These are phyloP conservation scores for Sonneratia alba DNA, from an alignment of 345 rosid genomes.

Conservation along the genomic window DNA sequence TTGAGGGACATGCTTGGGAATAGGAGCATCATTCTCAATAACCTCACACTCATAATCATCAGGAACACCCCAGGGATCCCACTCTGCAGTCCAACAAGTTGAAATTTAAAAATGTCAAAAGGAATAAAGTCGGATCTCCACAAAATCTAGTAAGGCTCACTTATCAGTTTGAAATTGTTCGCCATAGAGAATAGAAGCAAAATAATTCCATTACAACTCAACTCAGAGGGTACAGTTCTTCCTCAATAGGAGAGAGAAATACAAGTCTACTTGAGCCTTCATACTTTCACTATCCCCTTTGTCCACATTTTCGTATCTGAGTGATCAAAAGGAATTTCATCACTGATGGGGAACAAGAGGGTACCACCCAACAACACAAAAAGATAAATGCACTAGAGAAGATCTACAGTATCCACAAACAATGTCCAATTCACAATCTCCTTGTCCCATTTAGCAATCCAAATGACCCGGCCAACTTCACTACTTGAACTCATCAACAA, in stretches of 20 bases:
- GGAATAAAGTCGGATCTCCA: not conserved
- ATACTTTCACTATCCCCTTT: not conserved
- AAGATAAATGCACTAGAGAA: not conserved
- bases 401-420: not conserved
- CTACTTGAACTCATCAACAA: not conserved
- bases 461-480: not conserved
- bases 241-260: not conserved
- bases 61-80: constrained; percentile 98
- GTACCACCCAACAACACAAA: not conserved
- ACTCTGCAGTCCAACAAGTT: constrained; percentile 37
- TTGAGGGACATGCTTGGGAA: constrained; percentile 87
- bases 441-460: not conserved
- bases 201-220: not conserved
- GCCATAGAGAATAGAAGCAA: not conserved
- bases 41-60: constrained; percentile 89
- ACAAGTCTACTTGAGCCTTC: not conserved
- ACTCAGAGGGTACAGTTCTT: not conserved
- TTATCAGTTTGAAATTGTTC: not conserved
- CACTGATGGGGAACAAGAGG: not conserved
- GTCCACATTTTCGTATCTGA: not conserved
- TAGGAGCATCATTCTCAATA: constrained; percentile 80
- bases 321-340: not conserved
- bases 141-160: not conserved
- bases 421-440: not conserved
- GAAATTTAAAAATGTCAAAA: not conserved